phyloP scores from a whole-genome alignment of 2,329 filamentous ascomycete genomes.

The Neopestalotiopsis clavispora region DNA sequence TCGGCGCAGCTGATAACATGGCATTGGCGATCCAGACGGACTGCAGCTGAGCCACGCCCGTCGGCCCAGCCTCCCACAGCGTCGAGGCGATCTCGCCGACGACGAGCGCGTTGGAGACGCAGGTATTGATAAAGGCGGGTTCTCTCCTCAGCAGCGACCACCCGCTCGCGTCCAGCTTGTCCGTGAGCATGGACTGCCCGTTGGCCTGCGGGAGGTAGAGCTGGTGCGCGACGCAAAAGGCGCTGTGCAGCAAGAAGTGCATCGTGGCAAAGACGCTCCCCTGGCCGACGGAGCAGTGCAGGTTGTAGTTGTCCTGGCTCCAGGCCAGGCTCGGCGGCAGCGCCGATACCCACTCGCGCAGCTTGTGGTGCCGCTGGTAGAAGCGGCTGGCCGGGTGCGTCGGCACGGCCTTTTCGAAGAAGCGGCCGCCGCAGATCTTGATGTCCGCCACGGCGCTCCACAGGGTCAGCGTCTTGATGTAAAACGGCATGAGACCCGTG shows the following conservation, averaged over 20 bases:
- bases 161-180: conserved; percentile 11
- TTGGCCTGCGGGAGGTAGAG: conserved; percentile 16
- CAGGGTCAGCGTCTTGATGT: conserved; percentile 15
- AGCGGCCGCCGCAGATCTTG: conserved; percentile 14
- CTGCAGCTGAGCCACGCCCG: conserved; percentile 4
- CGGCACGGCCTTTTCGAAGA: conserved; percentile 16
- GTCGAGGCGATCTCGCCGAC: conserved; percentile 13
- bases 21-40: conserved; percentile 13
- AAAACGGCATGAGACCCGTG: conserved; percentile 15
- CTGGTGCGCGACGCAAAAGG: conserved; percentile 16
- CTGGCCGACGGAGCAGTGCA: conserved; percentile 12
- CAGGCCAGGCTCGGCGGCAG: conserved; percentile 9
- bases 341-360: conserved; percentile 12
- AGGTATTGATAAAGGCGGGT: conserved; percentile 15
- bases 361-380: conserved; percentile 12
- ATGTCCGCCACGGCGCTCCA: conserved; percentile 17
- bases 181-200: conserved; percentile 8
- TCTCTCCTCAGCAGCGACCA: conserved; percentile 14
- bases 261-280: conserved; percentile 14
- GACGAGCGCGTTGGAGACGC: conserved; percentile 13
- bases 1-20: conserved; percentile 12
- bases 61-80: neutral
- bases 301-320: conserved; percentile 15
- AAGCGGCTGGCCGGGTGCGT: conserved; percentile 17
- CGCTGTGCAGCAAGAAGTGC: conserved; percentile 16